Base-by-base conservation (phyloP, 352 stramenopile species). In the Globisporangium cylindrosporum region DNA sequence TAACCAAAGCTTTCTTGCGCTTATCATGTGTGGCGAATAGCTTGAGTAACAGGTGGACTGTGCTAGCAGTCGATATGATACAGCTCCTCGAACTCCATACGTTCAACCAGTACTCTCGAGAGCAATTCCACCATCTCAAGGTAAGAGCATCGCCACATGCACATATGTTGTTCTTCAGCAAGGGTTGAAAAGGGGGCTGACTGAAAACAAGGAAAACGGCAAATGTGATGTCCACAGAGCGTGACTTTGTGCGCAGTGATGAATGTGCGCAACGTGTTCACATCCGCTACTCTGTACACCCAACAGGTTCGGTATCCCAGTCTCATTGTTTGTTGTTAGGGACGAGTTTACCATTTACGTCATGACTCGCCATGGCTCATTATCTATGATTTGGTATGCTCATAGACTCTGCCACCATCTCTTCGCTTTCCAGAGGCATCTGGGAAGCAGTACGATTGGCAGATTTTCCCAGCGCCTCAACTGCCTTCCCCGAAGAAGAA, bases 111-210 rank as follows among this genome's bases (percentile, higher is more conserved):
- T 88, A 92, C 67, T 78, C 72, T 24, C 72, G 85, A 54, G 82
- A 93, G 46, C 69, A 64, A 4, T 92, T 84, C 59, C 79, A 72
- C 15, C 77, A 88, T 43, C 73, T 93, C n/a, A 92, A 91, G 75
- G 77, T 86, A 25, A 60, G 51, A 43, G 36, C 3, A 7, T 46
- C 38, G 0, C 12, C 38, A 6, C 18, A 20, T 46, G 5, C 38
- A 46, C 38, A 15, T 27, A 25, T 25, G 18, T 71, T 51, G 8
- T 49, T 59, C n/a, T 46, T 4, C 46, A 12, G 15, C 18, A 4
- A 48, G 8, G n/a, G 5, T 29, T 34, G 25, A 36, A 20, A 29
- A 68, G 38, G 61, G 63, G 15, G 67, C 36, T 66, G n/a, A 25
- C 10, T 32, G 36, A 43, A 27, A 27, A 5, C 29, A 49, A 38